A percentile compares a stretch with the other conserved stretches of the same genome.
Evolutionary conservation across 1,284 basidiomycete species (phyloP).

Genomic region (Lignosus rhinocerotis): DNA sequence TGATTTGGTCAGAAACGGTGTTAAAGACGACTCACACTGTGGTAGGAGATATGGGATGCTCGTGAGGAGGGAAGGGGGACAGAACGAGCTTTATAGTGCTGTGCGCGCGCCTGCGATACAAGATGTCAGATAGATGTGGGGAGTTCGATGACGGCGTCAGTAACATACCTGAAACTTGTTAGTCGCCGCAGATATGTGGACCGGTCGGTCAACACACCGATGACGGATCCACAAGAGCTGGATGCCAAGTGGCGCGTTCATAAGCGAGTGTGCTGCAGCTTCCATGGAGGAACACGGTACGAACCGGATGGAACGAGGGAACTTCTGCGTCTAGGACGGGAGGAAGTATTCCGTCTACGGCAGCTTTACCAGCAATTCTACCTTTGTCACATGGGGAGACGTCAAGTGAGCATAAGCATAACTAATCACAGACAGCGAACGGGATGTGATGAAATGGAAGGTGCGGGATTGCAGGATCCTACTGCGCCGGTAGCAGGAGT

Average conservation of each 20-base stretch:
- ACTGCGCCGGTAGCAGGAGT: neutral
- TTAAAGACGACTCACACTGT: neutral
- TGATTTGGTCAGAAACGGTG: neutral
- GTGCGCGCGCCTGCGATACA: constrained; percentile 1
- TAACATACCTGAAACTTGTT: constrained; percentile 7
- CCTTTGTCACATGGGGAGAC: neutral
- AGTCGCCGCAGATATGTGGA: neutral
- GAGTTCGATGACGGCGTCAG: neutral
- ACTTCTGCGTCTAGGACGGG: neutral
- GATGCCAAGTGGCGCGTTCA: neutral
- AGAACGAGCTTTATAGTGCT: neutral
- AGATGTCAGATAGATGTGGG: neutral
- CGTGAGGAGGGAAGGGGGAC: neutral
- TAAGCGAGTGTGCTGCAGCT: neutral
- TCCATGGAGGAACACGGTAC: neutral
- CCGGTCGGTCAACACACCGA: neutral
- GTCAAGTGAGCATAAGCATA: neutral
- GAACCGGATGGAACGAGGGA: neutral
- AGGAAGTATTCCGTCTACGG: neutral
- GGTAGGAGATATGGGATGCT: neutral
- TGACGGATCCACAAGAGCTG: neutral
- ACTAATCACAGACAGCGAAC: neutral
- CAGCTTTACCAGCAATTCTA: neutral
- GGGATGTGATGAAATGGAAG: neutral
- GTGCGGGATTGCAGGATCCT: neutral